phyloP scores from a whole-genome alignment of 2,329 filamentous ascomycete species.

The Botrytis cinerea region DNA sequence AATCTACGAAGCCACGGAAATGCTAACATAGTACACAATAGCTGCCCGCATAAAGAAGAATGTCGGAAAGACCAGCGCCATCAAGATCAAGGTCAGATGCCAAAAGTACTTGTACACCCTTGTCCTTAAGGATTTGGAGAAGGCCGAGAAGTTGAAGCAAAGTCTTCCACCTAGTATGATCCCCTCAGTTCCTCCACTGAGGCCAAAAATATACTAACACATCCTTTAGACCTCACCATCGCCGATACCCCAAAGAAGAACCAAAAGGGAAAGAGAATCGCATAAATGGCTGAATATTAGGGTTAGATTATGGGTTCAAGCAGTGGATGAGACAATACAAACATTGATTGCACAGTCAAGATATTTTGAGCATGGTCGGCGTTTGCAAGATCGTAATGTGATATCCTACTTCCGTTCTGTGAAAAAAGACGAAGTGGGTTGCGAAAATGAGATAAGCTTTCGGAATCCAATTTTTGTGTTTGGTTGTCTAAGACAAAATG shows the following conservation, averaged over 20 bases:
- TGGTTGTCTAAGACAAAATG: background rate
- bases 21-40: constrained; percentile 44
- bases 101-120: constrained; percentile 95
- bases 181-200: background rate
- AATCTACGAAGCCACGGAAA: constrained; percentile 28
- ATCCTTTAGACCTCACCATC: constrained; percentile 55
- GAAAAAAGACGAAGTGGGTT: background rate
- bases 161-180: constrained; percentile 91
- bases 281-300: constrained; percentile 30
- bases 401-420: constrained; percentile 15
- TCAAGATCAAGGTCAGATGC: constrained; percentile 99
- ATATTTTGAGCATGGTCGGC: constrained; percentile 15
- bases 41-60: constrained; percentile 96
- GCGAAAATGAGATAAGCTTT: constrained; percentile 19
- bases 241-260: constrained; percentile 66
- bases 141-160: constrained; percentile 99
- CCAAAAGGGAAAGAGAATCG: constrained; percentile 43
- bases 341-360: constrained; percentile 20
- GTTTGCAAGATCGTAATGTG: constrained; percentile 20
- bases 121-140: constrained; percentile 96
- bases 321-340: constrained; percentile 24
- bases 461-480: background rate
- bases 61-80: constrained; percentile 70
- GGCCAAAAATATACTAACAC: constrained; percentile 15
- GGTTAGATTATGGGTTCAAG: constrained; percentile 18